Base-by-base conservation (phyloP, 768 basidiomycete species). In the Leccinum ochraceum region DNA sequence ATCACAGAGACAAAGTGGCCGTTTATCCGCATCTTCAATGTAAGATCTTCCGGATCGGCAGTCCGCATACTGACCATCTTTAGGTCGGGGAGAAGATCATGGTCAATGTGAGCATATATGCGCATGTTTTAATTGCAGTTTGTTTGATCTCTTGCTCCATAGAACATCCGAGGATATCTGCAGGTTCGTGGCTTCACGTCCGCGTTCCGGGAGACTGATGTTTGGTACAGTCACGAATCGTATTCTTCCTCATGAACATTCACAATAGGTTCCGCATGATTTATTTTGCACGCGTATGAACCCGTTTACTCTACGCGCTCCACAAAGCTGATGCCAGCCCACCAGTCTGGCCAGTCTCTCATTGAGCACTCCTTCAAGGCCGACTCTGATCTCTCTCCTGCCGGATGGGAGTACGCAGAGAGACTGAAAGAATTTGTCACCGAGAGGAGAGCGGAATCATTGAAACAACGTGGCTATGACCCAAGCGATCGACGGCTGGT, bases 211-310 rank as follows among this genome's bases (percentile, higher is more conserved):
- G 22, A 54, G 22, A 50, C 60, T 66, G 7, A 66, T 55, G 53
- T 46, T 56, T 1, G 42, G 54, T 67, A 16, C 75, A 98, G 88
- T 94, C 94, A 2, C 80, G 96, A 61, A 95, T 98, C 60, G 92
- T 98, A 26, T 99, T 98, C 81, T 98, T 97, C 81, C 80, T 99
- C 50, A 98, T 98, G 97, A 99, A 99, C 73, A 98, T 99, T 53
- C 96, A 99, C 76, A 98, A 95, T 69, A 82, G 84, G 63, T 91
- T 88, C 71, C 83, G 96, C 22, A 94, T 89, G 52, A 99, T 99
- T 63, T 98, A 95, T 75, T 98, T 99, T 76, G 96, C 96, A 5
- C 80, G 96, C 44, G 95, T 97, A 70, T 62, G 91, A 37, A 7
- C 6, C 5, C 8, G 42, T 20, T 56, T 57, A 44, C 22, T 52